Evolutionary conservation across 208 protist genomes (phyloP), one percentile per base, ranked within the genome.

Genomic region (Acanthamoeba lenticulata): DNA sequence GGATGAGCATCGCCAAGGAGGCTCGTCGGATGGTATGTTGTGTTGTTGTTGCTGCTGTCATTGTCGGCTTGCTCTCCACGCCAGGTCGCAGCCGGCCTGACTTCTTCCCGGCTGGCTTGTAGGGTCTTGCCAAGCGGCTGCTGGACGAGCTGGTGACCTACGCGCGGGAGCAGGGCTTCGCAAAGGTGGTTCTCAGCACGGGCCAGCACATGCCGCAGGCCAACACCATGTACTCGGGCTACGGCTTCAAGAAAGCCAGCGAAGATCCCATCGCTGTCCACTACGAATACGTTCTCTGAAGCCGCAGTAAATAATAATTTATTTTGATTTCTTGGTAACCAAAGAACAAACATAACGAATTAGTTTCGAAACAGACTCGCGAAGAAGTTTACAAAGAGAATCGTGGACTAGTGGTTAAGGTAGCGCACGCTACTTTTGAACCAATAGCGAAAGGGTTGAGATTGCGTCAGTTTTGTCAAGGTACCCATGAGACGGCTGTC

Each of bases 151-250:
- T 85, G 38, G 45, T 57, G 24, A 24, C 74, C 2, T 57, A 34
- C n/a, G 74, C 74, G 7, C 74, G 45, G 13, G 74, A 85, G 40
- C 44, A 85, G 27, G 74, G 74, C 38, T 85, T n/a, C 74, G 17
- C 24, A 24, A 85, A 85, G 74, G 74, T 85, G 38, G 44, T 85
- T 19, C 44, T 85, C n/a, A 57, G 32, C 74, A 85, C 74, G 7
- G 74, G 74, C 44, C 74, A 85, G 29, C 74, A 85, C n/a, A 85
- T 85, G 74, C 74, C 74, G 17, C 74, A 85, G 45, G 74, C 74
- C 74, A 85, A 85, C 74, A 85, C 74, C n/a, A 57, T 85, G 74
- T 85, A 85, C 44, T 52, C 74, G 0, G 21, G 13, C 29, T 85
- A 85, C 74, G 74, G 74, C 24, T 85, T 85, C 74, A 85, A 85